Evolutionary conservation across 2,329 filamentous ascomycete genomes (phyloP).

Genomic region (Ophiostoma novo-ulmi): DNA sequence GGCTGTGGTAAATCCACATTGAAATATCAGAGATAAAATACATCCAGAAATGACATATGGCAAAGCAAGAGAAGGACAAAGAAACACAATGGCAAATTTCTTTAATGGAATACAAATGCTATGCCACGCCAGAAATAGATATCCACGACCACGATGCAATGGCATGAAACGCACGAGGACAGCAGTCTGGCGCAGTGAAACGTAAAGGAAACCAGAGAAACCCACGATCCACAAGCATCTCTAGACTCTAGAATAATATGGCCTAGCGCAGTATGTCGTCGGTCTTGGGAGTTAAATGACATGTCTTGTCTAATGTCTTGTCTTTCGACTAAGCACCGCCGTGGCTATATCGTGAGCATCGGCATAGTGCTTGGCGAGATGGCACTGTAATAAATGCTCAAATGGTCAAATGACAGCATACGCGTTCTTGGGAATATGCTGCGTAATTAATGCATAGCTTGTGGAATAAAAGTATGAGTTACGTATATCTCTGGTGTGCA

Average conservation of each 20-base stretch:
- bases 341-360: background rate
- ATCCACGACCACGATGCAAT: background rate
- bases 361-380: background rate
- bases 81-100: background rate
- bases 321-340: background rate
- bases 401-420: background rate
- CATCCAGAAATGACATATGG: background rate
- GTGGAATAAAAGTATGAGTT: too few relatives aligned
- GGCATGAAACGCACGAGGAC: background rate
- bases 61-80: background rate
- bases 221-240: background rate
- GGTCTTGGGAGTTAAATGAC: background rate
- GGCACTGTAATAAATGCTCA: too few relatives aligned
- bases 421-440: background rate
- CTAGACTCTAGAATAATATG: background rate
- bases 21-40: background rate
- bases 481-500: too few relatives aligned
- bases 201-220: background rate
- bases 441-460: too few relatives aligned
- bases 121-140: slow-evolving; percentile 8
- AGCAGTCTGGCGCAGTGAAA: slow-evolving; percentile 11
- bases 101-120: too few relatives aligned
- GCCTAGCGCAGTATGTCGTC: background rate
- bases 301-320: background rate
- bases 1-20: background rate